Base-by-base conservation (phyloP, 148 eudicot genomes). In the Tetragonia tetragonoides region DNA sequence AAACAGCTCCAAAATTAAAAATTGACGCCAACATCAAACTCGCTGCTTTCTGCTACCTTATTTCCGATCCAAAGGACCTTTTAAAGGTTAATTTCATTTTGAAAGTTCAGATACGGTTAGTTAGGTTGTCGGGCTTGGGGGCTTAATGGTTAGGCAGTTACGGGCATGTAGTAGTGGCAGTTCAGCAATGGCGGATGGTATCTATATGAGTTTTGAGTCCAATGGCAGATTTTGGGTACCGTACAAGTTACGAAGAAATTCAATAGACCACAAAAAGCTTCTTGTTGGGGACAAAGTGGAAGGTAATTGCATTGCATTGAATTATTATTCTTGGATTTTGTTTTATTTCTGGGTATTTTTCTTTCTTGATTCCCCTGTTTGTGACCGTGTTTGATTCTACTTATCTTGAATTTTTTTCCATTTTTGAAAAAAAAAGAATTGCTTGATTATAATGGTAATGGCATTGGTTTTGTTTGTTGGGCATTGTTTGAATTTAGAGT, bases 141-240 rank as follows among this genome's bases (percentile, higher is more conserved):
- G n/a, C n/a, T n/a, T n/a, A n/a, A n/a, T n/a, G n/a, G n/a, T n/a
- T n/a, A n/a, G n/a, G n/a, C n/a, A n/a, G n/a, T n/a, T n/a, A n/a
- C n/a, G n/a, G n/a, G n/a, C n/a, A n/a, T n/a, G n/a, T n/a, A n/a
- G n/a, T n/a, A n/a, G n/a, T n/a, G n/a, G n/a, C n/a, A n/a, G n/a
- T n/a, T n/a, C n/a, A n/a, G n/a, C n/a, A n/a, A n/a, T n/a, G n/a
- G n/a, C n/a, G n/a, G n/a, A n/a, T n/a, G n/a, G n/a, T n/a, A n/a
- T n/a, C 78, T 70, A 14, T 72, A 69, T 47, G 73, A 49, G n/a
- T 57, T 16, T 57, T 44, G 8, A 42, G 71, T 28, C 21, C 83
- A 73, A 83, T 83, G 86, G 84, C 87, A 71, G 81, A 70, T 28
- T 34, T 61, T 70, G 76, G 59, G n/a, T 23, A 70, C 60, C 79